Evolutionary conservation across 2,329 filamentous ascomycete species (phyloP), one percentile per base, ranked within the genome.

Genomic region (Penicillium rolfsii): DNA sequence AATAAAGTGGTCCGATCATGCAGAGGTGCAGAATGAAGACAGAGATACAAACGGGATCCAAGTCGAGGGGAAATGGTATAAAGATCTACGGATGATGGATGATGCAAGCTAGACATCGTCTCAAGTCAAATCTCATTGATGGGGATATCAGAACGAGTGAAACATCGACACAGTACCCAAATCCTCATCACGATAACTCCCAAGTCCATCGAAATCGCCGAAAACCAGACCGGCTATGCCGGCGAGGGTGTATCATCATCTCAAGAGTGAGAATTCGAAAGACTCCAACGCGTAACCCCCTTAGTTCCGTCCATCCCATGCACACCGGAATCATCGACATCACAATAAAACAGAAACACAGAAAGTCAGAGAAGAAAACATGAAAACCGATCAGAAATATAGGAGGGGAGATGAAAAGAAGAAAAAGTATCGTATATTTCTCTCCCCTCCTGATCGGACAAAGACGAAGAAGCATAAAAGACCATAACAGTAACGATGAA

Each of bases 101-200:
- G 16, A 22, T 22, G 19, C 11, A 56, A 33, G n/a, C 7, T 24
- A 35, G 26, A 59, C 41, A 56, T 62, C 35, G 53, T 65, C 59
- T 62, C 61, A 60, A 58, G 55, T 64, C 62, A 64, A 68, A 64
- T 69, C 64, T 69, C 58, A 68, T 69, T 69, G 65, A 68, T 63
- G 61, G 63, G 67, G 66, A 69, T 68, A 69, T 67, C 67, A 66
- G 62, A 67, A 60, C 52, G 24, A 60, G 50, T 60, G 58, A 62
- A 60, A 70, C 60, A 69, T 61, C 56, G 63, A 61, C 52, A 53
- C 52, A 60, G 60, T 24, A 24, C 30, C 22, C 7, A 40, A 63
- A 55, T 55, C 55, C 55, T 53, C 58, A 59, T 53, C 35, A 40
- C 30, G 53, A 55, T 61, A 43, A 62, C 63, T 55, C 57, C 62